Percentiles rank a stretch among this genome's conserved stretches.
Evolutionary conservation across 257 asterid genomes (phyloP).

Genomic region (Penstemon barbatus): DNA sequence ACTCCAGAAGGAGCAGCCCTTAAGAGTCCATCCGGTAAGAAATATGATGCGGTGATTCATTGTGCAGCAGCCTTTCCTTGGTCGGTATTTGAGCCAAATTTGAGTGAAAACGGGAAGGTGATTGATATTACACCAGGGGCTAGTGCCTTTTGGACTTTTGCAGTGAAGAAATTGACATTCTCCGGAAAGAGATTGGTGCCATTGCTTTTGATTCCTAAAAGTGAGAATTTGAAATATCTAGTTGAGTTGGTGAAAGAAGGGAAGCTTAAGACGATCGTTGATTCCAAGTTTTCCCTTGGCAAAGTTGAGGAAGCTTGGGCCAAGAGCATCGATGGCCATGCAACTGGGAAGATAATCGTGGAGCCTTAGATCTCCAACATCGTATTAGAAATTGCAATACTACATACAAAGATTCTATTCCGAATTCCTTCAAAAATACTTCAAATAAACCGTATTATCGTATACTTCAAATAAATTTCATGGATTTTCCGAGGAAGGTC

Average conservation of each 20-base stretch:
- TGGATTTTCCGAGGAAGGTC: too few species aligned
- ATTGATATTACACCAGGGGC: constrained; percentile 60
- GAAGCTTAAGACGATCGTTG: constrained; percentile 48
- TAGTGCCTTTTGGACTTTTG: constrained; percentile 54
- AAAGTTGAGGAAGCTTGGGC: constrained; percentile 67
- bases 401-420: too few species aligned
- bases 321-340: constrained; percentile 61
- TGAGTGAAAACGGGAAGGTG: constrained; percentile 49
- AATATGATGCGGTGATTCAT: constrained; percentile 61
- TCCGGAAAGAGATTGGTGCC: constrained; percentile 59
- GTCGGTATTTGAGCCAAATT: constrained; percentile 57
- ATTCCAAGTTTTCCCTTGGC: constrained; percentile 52
- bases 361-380: constrained; percentile 19
- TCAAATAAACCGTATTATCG: too few species aligned
- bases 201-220: constrained; percentile 39
- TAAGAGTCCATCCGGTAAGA: constrained; percentile 64
- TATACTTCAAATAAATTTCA: too few species aligned
- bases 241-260: constrained; percentile 57
- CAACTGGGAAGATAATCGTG: constrained; percentile 56
- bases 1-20: constrained; percentile 68
- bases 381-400: too few species aligned
- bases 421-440: too few species aligned
- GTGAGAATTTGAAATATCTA: constrained; percentile 36
- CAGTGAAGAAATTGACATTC: constrained; percentile 48
- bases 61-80: constrained; percentile 54